These are phyloP conservation scores for Rhizoclosmatium sp. DNA, from an alignment of 192 early-diverging fungal species.

Conservation along the genomic window DNA sequence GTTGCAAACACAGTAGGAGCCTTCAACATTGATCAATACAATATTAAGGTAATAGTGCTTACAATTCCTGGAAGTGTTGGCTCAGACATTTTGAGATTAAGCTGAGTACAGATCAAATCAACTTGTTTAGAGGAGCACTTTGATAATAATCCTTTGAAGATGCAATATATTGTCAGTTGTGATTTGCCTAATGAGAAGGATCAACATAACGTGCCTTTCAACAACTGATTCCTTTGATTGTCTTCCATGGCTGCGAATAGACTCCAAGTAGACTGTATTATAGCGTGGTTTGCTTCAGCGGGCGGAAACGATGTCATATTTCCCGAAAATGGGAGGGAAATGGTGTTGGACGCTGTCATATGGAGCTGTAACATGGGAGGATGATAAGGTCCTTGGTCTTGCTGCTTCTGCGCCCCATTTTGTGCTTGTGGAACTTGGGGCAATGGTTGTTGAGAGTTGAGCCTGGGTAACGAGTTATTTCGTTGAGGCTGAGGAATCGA, in stretches of 20 bases:
- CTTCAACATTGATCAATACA: background rate
- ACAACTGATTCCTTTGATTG: slow-evolving; percentile 51
- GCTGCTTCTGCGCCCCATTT: background rate
- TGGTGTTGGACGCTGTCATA: background rate
- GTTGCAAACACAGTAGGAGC: slow-evolving; percentile 29
- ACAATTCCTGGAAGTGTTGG: slow-evolving; percentile 29
- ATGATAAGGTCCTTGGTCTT: background rate
- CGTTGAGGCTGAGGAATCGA: background rate
- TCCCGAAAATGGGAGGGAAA: slow-evolving; percentile 11
- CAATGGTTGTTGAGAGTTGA: background rate
- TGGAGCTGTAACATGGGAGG: slow-evolving; percentile 14
- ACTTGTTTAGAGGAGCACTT: slow-evolving; percentile 53
- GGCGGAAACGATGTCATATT: slow-evolving; percentile 22
- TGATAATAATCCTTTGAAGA: slow-evolving; percentile 44
- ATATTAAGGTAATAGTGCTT: background rate
- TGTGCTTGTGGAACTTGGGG: background rate
- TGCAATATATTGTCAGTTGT: no score
- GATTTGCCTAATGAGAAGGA: background rate
- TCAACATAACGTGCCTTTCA: slow-evolving; percentile 33
- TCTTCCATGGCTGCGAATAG: slow-evolving; percentile 56
- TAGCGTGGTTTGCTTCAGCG: slow-evolving; percentile 36
- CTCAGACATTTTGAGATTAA: slow-evolving; percentile 54
- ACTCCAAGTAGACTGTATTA: slow-evolving; percentile 58
- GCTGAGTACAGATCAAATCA: slow-evolving; percentile 52
- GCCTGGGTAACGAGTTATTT: slow-evolving; percentile 24